These are phyloP conservation scores for Lyophyllum decastes DNA, from an alignment of 768 basidiomycete species.

Conservation along the genomic window DNA sequence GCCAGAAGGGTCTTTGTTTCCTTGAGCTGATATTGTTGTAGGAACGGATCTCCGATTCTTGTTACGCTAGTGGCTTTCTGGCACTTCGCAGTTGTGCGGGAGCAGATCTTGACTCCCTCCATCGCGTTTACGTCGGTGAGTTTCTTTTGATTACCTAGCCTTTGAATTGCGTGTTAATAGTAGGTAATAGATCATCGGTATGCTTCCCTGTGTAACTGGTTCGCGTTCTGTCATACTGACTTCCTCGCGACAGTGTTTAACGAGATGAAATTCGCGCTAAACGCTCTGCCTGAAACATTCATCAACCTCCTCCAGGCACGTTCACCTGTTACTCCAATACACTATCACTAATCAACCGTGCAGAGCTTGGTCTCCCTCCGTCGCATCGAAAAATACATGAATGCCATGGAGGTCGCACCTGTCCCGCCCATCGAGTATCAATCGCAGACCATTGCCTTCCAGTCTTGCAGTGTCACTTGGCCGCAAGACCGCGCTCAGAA, in stretches of 20 bases:
- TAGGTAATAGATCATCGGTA: slow-evolving; percentile 47
- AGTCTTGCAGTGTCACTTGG: slow-evolving; percentile 90
- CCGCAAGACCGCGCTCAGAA: slow-evolving; percentile 65
- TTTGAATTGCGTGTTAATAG: slow-evolving; percentile 43
- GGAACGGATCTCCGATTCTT: slow-evolving; percentile 66
- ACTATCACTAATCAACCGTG: not conserved
- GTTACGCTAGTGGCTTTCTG: slow-evolving; percentile 66
- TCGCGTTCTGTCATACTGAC: not conserved
- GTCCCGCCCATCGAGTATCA: slow-evolving; percentile 61
- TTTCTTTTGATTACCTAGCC: slow-evolving; percentile 29
- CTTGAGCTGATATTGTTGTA: slow-evolving; percentile 21
- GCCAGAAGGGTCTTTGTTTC: not conserved
- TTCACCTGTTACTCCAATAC: not conserved
- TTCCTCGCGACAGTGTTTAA: slow-evolving; percentile 61
- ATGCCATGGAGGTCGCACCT: slow-evolving; percentile 66
- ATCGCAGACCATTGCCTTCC: slow-evolving; percentile 67
- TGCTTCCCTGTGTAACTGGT: too few species aligned
- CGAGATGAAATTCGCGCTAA: slow-evolving; percentile 87
- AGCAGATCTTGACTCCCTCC: slow-evolving; percentile 73
- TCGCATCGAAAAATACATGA: slow-evolving; percentile 89
- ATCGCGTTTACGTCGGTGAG: slow-evolving; percentile 76
- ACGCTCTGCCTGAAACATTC: slow-evolving; percentile 86
- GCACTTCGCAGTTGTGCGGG: slow-evolving; percentile 74
- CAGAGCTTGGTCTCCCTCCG: slow-evolving; percentile 82
- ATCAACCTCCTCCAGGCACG: slow-evolving; percentile 83